phyloP scores from a whole-genome alignment of 1,284 basidiomycete species.

The Fomitopsis pinicola region DNA sequence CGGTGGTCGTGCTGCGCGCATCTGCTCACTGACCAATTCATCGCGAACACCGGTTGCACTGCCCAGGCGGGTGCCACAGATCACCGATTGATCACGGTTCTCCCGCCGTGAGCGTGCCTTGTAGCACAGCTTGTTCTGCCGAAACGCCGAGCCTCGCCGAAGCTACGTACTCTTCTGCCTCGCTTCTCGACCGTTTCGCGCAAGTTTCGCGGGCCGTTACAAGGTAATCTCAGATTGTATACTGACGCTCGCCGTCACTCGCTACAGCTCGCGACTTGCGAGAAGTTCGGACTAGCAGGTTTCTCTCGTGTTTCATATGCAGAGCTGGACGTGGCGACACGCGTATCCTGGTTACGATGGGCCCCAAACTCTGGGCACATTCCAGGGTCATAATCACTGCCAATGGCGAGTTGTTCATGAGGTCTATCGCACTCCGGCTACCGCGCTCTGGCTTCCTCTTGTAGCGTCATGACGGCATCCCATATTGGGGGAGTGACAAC shows the following conservation, averaged over 20 bases:
- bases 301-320: neutral
- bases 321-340: neutral
- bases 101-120: neutral
- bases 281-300: neutral
- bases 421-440: neutral
- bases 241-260: neutral
- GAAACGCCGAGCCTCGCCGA: neutral
- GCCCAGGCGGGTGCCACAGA: neutral
- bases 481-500: neutral
- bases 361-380: neutral
- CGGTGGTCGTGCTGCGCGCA: neutral
- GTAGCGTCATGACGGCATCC: neutral
- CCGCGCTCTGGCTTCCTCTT: neutral
- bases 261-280: neutral
- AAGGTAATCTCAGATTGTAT: neutral
- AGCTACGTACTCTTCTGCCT: neutral
- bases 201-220: neutral
- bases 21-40: neutral
- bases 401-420: neutral
- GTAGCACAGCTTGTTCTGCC: neutral
- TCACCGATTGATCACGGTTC: conserved; percentile 1
- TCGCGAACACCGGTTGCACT: neutral
- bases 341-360: neutral
- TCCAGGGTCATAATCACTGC: neutral
- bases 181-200: neutral